These are phyloP conservation scores for Apocynum venetum DNA, from an alignment of 257 asterid genomes.

Conservation along the genomic window DNA sequence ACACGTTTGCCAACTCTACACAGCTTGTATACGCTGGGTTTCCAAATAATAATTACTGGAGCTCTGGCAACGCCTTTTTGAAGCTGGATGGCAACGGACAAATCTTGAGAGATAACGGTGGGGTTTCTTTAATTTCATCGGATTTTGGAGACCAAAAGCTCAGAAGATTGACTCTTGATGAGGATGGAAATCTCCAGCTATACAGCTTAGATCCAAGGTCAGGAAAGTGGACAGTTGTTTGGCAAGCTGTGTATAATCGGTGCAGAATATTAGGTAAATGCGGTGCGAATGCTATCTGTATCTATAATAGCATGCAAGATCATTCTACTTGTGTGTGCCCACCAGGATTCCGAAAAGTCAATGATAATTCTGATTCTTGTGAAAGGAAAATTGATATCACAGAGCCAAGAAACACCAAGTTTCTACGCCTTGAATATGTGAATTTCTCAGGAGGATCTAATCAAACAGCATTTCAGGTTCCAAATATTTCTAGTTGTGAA, in stretches of 20 bases:
- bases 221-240: conserved; percentile 47
- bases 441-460: conserved; percentile 55
- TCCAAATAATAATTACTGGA: conserved; percentile 44
- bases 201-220: conserved; percentile 45
- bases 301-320: conserved; percentile 38
- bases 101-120: conserved; percentile 25
- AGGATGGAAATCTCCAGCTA: conserved; percentile 69
- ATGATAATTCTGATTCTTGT: conserved; percentile 31
- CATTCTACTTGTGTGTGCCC: conserved; percentile 66
- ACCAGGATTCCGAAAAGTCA: conserved; percentile 49
- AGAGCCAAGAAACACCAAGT: conserved; percentile 36
- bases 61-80: conserved; percentile 26
- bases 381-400: conserved; percentile 32
- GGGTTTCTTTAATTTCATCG: conserved; percentile 22
- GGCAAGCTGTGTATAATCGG: conserved; percentile 58
- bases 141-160: conserved; percentile 47
- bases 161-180: conserved; percentile 59
- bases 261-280: conserved; percentile 63
- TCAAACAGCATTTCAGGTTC: conserved; percentile 33
- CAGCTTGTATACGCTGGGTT: conserved; percentile 31
- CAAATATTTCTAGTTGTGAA: conserved; percentile 42
- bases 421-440: conserved; percentile 60
- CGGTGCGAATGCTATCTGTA: conserved; percentile 60
- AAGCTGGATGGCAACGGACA: conserved; percentile 40
- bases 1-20: conserved; percentile 35